Evolutionary conservation across 2,329 filamentous ascomycete genomes (phyloP).

Genomic region (Fonsecaea pedrosoi): DNA sequence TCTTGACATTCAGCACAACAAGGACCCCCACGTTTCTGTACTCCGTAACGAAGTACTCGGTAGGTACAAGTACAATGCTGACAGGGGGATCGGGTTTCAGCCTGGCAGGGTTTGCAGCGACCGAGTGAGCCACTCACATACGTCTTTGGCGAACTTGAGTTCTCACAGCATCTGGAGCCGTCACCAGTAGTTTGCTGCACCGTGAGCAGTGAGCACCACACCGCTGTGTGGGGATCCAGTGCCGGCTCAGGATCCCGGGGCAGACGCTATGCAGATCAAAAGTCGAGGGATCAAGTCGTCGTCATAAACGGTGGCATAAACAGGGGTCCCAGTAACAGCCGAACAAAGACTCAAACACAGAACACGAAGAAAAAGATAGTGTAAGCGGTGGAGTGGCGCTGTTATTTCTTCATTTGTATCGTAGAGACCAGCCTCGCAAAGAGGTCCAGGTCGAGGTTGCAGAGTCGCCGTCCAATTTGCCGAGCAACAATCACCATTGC

Average conservation of each 20-base stretch:
- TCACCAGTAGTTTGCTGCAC: not conserved
- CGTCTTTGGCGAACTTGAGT: not conserved
- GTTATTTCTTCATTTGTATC: slow-evolving; percentile 10
- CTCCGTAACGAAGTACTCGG: too few species aligned
- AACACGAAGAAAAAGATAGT: not conserved
- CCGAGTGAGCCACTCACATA: not conserved
- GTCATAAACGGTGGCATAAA: not conserved
- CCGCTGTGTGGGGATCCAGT: not conserved
- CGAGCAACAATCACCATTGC: slow-evolving; percentile 4
- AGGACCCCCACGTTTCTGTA: too few species aligned
- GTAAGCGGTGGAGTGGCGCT: slow-evolving; percentile 3
- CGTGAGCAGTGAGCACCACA: not conserved
- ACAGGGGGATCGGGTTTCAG: slow-evolving; percentile 7
- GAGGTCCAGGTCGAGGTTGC: slow-evolving; percentile 2
- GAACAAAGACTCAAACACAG: not conserved
- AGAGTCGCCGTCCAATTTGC: slow-evolving; percentile 7
- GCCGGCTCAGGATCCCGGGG: not conserved
- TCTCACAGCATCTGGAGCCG: not conserved
- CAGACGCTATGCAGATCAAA: not conserved
- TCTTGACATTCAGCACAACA: too few species aligned
- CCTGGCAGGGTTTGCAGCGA: not conserved
- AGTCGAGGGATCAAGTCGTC: not conserved
- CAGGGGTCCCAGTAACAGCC: not conserved
- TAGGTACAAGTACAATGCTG: slow-evolving; percentile 5
- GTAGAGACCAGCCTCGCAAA: slow-evolving; percentile 5